Evolutionary conservation across 441 rosid genomes (phyloP).

Genomic region (Caryocar brasiliense): DNA sequence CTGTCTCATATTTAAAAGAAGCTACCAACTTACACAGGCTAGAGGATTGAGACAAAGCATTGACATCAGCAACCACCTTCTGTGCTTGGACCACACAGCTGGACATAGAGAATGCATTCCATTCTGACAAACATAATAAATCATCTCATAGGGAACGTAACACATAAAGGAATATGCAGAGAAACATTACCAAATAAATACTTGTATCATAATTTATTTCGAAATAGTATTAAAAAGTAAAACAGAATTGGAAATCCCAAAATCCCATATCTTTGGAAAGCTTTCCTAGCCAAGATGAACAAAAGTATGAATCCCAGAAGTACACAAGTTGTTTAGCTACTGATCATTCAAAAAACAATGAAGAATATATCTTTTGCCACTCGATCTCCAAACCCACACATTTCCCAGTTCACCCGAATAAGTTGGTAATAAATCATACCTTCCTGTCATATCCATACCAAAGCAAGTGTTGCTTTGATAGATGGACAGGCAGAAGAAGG

Average conservation of each 20-base stretch:
- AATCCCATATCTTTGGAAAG: background rate
- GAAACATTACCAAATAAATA: background rate
- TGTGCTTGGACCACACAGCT: constrained; percentile 90
- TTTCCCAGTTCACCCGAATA: background rate
- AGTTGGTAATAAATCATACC: constrained; percentile 31
- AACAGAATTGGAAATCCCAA: no score
- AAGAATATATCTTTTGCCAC: background rate
- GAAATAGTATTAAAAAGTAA: no score
- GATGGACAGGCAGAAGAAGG: constrained; percentile 80
- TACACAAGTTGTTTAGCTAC: no score
- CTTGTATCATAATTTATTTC: no score
- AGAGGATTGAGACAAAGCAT: constrained; percentile 85
- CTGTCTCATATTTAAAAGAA: background rate
- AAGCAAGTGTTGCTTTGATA: constrained; percentile 90
- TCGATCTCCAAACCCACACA: background rate
- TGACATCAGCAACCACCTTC: constrained; percentile 95
- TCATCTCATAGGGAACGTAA: constrained; percentile 6
- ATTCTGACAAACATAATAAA: constrained; percentile 38
- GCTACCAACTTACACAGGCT: constrained; percentile 60
- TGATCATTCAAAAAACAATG: background rate
- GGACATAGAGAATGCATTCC: constrained; percentile 97
- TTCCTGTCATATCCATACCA: constrained; percentile 96
- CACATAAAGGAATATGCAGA: background rate
- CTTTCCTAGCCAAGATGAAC: background rate
- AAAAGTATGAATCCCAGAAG: no score